Evolutionary conservation across 352 stramenopile genomes (phyloP).

Genomic region (Phytophthora citricola): DNA sequence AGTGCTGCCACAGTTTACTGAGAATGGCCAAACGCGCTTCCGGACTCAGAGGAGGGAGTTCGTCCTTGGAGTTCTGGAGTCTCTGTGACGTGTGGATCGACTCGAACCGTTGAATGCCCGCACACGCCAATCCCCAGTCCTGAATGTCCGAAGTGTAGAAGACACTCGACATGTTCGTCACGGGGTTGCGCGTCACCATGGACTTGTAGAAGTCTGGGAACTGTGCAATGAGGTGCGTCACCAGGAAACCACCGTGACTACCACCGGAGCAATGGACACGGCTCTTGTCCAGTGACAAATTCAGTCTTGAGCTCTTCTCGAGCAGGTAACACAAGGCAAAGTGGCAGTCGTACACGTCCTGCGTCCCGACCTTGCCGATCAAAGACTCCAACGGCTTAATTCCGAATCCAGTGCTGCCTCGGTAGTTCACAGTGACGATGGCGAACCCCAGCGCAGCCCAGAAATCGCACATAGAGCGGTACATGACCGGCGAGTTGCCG

Average conservation of each 20-base stretch:
- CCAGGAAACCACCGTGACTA: constrained; percentile 96
- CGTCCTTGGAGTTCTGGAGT: constrained; percentile 36
- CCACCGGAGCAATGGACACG: constrained; percentile 94
- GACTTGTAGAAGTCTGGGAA: constrained; percentile 96
- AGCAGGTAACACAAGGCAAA: constrained; percentile 80
- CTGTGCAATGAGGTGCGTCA: constrained; percentile 92
- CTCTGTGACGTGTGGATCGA: constrained; percentile 78
- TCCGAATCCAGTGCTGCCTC: constrained; percentile 95
- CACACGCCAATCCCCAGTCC: constrained; percentile 94
- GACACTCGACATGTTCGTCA: constrained; percentile 95
- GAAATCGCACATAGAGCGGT: constrained; percentile 90
- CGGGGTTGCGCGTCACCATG: constrained; percentile 90
- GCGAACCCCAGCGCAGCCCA: constrained; percentile 91
- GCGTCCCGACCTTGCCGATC: constrained; percentile 87
- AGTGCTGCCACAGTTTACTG: constrained; percentile 88
- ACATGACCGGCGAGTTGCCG: constrained; percentile 85
- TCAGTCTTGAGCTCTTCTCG: constrained; percentile 48
- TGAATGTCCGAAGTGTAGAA: constrained; percentile 96
- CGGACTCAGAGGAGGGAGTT: constrained; percentile 45
- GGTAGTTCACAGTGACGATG: constrained; percentile 95
- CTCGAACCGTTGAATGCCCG: constrained; percentile 88
- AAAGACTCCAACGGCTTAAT: constrained; percentile 90
- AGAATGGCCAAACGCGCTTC: constrained; percentile 67
- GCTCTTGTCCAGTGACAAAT: constrained; percentile 68
- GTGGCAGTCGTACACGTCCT: constrained; percentile 95